Percentiles rank a stretch among this genome's conserved stretches.
Evolutionary conservation across 2,329 filamentous ascomycete genomes (phyloP).

Genomic region (Podosphaera xanthii): DNA sequence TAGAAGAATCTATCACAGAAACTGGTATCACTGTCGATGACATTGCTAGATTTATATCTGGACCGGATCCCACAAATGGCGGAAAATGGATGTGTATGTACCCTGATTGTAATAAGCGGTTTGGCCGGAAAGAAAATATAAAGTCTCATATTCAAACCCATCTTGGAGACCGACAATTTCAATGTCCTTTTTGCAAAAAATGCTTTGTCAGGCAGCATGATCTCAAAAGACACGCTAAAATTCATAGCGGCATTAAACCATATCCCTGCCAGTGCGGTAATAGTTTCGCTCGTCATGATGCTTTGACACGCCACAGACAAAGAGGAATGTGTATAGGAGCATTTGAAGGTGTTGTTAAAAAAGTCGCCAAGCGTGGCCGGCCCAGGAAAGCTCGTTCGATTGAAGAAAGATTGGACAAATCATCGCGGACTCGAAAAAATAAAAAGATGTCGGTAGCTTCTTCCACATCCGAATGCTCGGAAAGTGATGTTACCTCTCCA

Average conservation of each 20-base stretch:
- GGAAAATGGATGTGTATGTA: slow-evolving; percentile 54
- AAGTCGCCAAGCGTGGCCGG: slow-evolving; percentile 41
- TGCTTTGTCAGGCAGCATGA: slow-evolving; percentile 95
- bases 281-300: slow-evolving; percentile 85
- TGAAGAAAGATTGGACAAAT: slow-evolving; percentile 29
- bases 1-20: slow-evolving; percentile 43
- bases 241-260: slow-evolving; percentile 87
- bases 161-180: slow-evolving; percentile 84
- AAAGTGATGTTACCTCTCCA: slow-evolving; percentile 32
- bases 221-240: slow-evolving; percentile 90
- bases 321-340: slow-evolving; percentile 92
- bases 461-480: slow-evolving; percentile 33
- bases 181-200: slow-evolving; percentile 81
- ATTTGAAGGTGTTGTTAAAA: slow-evolving; percentile 57
- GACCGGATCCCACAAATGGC: slow-evolving; percentile 47
- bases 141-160: slow-evolving; percentile 97
- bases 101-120: slow-evolving; percentile 63
- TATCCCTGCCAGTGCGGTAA: slow-evolving; percentile 89
- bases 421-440: slow-evolving; percentile 32
- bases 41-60: slow-evolving; percentile 50
- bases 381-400: slow-evolving; percentile 39
- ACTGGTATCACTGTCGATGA: slow-evolving; percentile 79
- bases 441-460: slow-evolving; percentile 19
- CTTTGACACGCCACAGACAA: slow-evolving; percentile 79
- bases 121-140: slow-evolving; percentile 97